Base-by-base conservation (phyloP, 768 basidiomycete genomes). In the Peribolospora kevripleyi region DNA sequence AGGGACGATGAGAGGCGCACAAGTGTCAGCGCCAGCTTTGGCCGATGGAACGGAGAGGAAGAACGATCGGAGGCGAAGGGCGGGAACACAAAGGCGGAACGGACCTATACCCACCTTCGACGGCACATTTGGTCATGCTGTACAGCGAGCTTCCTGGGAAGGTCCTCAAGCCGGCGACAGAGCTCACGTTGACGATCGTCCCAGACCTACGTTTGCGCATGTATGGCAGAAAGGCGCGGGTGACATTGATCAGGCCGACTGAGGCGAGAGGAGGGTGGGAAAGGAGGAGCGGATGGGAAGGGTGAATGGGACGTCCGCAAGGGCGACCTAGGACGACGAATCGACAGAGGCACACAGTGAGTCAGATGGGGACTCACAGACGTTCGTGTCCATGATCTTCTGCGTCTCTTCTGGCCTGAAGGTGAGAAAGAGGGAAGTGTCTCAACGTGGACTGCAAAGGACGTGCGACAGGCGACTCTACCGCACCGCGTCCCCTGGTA, bases 181-280 rank as follows among this genome's bases (percentile, higher is more conserved):
- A 75, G 0, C 73, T 72, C 3, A 73, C 59, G 64, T 68, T 72
- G 5, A 73, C 61, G 7, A 75, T 61, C 0, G 70, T 72, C 2
- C 74, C 74, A 0, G 66, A 61, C 56, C 66, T 68, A 36, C 67
- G 64, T 53, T 67, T 65, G 9, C 74, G 66, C 71, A 75, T 70
- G 61, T 71, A 70, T 1, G 74, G 73, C 6, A 75, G 66, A 62
- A 74, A 70, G 0, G 74, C 73, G 14, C 71, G 63, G 6, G 68
- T 61, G n/a, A 73, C 69, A 55, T 73, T 62, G 25, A 63, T 56
- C 0, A 65, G 68, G 4, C 72, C 73, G 60, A 74, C 72, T 0
- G n/a, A 53, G n/a, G 6, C 45, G 13, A 7, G 2, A 14, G 13
- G 8, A 52, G 46, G 45, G 37, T 42, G 11, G 11, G 9, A 51